phyloP scores from a whole-genome alignment of 371 early-diverging fungal species.

The Lichtheimia ornata region DNA sequence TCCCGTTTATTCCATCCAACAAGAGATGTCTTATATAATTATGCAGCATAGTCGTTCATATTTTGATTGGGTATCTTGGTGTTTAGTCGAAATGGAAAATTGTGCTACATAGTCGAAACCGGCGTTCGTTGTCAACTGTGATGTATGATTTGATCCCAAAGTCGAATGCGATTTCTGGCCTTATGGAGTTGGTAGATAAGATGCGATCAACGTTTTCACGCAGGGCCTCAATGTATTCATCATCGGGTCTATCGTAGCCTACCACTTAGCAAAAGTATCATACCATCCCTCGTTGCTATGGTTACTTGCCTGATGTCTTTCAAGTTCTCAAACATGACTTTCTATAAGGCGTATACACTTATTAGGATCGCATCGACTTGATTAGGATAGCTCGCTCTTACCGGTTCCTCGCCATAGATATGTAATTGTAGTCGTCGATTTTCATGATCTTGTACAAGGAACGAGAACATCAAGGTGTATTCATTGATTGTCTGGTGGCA shows the following conservation, averaged over 20 bases:
- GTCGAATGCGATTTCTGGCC: background rate
- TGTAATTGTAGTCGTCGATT: constrained; percentile 5
- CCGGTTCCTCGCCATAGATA: constrained; percentile 18
- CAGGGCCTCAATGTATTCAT: background rate
- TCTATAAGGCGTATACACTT: background rate
- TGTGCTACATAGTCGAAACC: background rate
- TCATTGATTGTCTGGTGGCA: constrained; percentile 5
- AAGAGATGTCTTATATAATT: too few species aligned
- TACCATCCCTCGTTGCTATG: background rate
- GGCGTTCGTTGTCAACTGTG: background rate
- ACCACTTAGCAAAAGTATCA: background rate
- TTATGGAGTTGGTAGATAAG: background rate
- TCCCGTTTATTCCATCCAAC: background rate
- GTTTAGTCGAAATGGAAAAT: background rate
- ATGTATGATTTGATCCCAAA: constrained; percentile 9
- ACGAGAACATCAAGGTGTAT: constrained; percentile 12
- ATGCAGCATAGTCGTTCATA: background rate
- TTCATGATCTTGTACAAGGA: constrained; percentile 14
- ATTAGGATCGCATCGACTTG: background rate
- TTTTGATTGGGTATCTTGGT: background rate
- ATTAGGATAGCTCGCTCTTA: background rate
- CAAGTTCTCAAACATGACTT: constrained; percentile 1
- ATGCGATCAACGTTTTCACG: background rate
- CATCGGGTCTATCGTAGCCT: background rate
- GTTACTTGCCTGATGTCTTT: background rate